Percentiles rank a stretch among this genome's conserved stretches.
Conservation (phyloP, 2,329 filamentous ascomycete genomes). For the Calonectria pseudoturangicola region DNA sequence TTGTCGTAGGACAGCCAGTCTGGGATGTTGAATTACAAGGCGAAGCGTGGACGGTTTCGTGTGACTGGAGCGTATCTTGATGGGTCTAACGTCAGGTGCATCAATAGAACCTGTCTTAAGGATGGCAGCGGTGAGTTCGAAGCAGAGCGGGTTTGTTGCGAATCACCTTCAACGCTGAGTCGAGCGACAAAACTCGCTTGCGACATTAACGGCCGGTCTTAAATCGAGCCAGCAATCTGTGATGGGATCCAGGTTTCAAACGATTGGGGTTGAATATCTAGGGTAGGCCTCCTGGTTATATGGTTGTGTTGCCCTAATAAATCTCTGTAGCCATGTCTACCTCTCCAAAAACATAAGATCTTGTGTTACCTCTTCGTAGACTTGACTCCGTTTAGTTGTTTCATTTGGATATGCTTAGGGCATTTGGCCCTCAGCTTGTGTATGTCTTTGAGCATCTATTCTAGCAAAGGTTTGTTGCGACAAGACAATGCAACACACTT, state of each 20-base stretch:
- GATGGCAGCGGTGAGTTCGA: slow-evolving; percentile 1
- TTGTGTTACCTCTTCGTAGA: not conserved
- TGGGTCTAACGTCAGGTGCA: slow-evolving; percentile 13
- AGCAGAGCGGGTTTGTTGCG: not conserved
- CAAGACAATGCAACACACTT: not conserved
- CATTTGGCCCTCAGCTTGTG: no score
- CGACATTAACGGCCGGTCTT: not conserved
- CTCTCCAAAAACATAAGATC: not conserved
- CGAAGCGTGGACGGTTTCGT: slow-evolving; percentile 61
- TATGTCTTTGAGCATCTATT: not conserved
- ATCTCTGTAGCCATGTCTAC: not conserved
- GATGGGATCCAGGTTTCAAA: not conserved
- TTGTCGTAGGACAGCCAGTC: slow-evolving; percentile 60
- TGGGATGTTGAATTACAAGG: slow-evolving; percentile 63
- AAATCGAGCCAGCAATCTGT: not conserved
- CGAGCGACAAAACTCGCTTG: not conserved
- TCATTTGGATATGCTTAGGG: not conserved
- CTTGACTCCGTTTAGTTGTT: no score
- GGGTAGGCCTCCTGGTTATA: not conserved
- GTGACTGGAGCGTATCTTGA: slow-evolving; percentile 60
- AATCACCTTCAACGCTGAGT: not conserved
- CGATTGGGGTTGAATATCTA: not conserved
- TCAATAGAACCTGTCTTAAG: slow-evolving; percentile 10
- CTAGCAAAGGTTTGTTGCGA: not conserved
- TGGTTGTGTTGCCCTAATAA: not conserved